These are phyloP conservation scores for Crassisporium funariophilum DNA, from an alignment of 768 basidiomycete species.

Conservation along the genomic window DNA sequence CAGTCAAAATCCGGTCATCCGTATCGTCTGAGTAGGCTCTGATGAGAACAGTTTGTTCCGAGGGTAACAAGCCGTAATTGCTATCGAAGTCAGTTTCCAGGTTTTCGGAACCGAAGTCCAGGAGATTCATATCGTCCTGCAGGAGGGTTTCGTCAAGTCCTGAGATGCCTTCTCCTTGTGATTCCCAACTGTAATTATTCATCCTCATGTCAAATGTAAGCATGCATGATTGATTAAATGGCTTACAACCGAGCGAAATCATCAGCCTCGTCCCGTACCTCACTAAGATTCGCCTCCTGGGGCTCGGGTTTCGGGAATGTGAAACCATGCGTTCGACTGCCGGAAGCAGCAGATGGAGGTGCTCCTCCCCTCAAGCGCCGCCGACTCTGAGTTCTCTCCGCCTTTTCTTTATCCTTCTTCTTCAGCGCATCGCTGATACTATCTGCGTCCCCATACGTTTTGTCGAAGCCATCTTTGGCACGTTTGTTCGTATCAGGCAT, in stretches of 20 bases:
- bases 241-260: slow-evolving; percentile 63
- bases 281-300: slow-evolving; percentile 30
- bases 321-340: slow-evolving; percentile 15
- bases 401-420: slow-evolving; percentile 71
- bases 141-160: slow-evolving; percentile 22
- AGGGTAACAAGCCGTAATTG: slow-evolving; percentile 76
- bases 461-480: slow-evolving; percentile 25
- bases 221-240: background rate
- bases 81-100: slow-evolving; percentile 66
- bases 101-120: slow-evolving; percentile 40
- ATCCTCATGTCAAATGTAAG: background rate
- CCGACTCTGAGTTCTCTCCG: slow-evolving; percentile 61
- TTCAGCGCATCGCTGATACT: slow-evolving; percentile 72
- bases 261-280: slow-evolving; percentile 48
- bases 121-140: slow-evolving; percentile 28
- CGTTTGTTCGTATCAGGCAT: slow-evolving; percentile 24
- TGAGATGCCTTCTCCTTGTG: slow-evolving; percentile 27
- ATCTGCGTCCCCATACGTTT: slow-evolving; percentile 30
- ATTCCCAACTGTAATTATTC: slow-evolving; percentile 33
- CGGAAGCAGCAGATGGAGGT: slow-evolving; percentile 30
- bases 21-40: slow-evolving; percentile 90
- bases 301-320: slow-evolving; percentile 19
- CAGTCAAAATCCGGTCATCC: slow-evolving; percentile 85
- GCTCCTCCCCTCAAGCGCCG: slow-evolving; percentile 80
- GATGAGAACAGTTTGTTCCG: slow-evolving; percentile 82